phyloP scores from a whole-genome alignment of 306 rosid species.

The Macrotyloma uniflorum region DNA sequence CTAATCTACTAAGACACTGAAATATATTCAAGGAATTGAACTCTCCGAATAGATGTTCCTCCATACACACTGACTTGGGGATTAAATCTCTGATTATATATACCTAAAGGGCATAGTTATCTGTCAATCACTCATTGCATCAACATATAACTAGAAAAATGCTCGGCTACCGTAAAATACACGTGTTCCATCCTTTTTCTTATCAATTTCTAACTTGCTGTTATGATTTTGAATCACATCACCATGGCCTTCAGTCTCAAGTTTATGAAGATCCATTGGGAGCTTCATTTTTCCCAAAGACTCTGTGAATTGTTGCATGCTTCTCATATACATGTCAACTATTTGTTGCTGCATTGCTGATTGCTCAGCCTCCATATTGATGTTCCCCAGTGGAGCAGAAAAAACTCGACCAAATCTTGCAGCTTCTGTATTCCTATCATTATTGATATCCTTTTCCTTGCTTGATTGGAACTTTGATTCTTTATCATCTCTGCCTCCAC shows the following conservation, averaged over 20 bases:
- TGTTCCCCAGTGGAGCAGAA: slow-evolving; percentile 67
- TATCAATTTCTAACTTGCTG: slow-evolving; percentile 54
- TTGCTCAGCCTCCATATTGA: slow-evolving; percentile 71
- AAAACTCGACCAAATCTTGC: slow-evolving; percentile 58
- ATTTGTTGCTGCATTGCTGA: slow-evolving; percentile 86
- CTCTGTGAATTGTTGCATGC: slow-evolving; percentile 67
- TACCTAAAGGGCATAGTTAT: neutral
- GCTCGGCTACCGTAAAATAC: slow-evolving; percentile 89
- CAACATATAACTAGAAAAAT: slow-evolving; percentile 59
- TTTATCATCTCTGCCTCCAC: slow-evolving; percentile 46
- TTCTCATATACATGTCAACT: slow-evolving; percentile 88
- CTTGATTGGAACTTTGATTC: slow-evolving; percentile 42
- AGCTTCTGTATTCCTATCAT: slow-evolving; percentile 33
- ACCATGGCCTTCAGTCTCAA: slow-evolving; percentile 49
- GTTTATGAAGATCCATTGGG: slow-evolving; percentile 76
- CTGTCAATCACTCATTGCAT: slow-evolving; percentile 12
- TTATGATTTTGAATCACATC: slow-evolving; percentile 51
- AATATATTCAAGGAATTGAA: neutral
- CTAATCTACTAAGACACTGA: neutral
- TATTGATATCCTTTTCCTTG: slow-evolving; percentile 49
- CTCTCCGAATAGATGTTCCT: neutral
- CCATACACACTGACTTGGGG: neutral
- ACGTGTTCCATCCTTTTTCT: slow-evolving; percentile 70
- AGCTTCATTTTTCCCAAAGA: slow-evolving; percentile 86
- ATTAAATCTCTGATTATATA: neutral